These are phyloP conservation scores for Apostasia ramifera DNA, from an alignment of 106 monocot species.

Conservation along the genomic window DNA sequence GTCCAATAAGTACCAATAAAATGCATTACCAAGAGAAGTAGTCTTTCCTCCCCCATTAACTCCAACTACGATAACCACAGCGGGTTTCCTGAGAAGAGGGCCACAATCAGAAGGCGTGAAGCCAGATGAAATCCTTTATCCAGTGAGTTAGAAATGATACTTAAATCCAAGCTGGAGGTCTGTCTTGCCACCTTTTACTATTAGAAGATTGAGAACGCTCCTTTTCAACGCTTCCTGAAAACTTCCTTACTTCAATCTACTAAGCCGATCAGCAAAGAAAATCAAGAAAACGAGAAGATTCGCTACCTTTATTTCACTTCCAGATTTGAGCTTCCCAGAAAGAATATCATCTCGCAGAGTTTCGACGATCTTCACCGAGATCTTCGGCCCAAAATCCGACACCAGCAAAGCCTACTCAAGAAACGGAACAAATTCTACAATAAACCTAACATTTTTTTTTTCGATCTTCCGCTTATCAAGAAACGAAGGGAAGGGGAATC, in stretches of 20 bases:
- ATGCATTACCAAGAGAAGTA: constrained; percentile 75
- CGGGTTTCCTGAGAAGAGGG: constrained; percentile 65
- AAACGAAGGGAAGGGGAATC: background rate
- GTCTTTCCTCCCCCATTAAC: constrained; percentile 99
- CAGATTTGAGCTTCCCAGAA: constrained; percentile 85
- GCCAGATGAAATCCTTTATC: background rate
- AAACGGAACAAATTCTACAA: background rate
- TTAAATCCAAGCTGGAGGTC: constrained; percentile 89
- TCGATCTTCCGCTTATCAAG: background rate
- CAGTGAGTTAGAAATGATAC: constrained; percentile 18
- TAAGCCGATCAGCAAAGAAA: background rate
- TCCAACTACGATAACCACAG: constrained; percentile 93
- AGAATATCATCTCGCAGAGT: constrained; percentile 58
- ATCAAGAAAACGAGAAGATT: background rate
- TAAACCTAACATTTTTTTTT: background rate
- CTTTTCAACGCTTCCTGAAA: constrained; percentile 76
- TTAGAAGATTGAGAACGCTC: constrained; percentile 62
- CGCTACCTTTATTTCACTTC: constrained; percentile 73
- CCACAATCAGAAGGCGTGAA: constrained; percentile 3
- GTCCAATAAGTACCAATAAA: background rate
- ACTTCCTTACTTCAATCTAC: background rate
- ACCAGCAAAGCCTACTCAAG: constrained; percentile 64
- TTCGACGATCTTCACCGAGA: constrained; percentile 89
- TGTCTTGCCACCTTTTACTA: constrained; percentile 51
- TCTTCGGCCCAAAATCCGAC: constrained; percentile 88